Evolutionary conservation across 768 basidiomycete species (phyloP), one percentile per base, ranked within the genome.

Genomic region (Amanita rimosa): DNA sequence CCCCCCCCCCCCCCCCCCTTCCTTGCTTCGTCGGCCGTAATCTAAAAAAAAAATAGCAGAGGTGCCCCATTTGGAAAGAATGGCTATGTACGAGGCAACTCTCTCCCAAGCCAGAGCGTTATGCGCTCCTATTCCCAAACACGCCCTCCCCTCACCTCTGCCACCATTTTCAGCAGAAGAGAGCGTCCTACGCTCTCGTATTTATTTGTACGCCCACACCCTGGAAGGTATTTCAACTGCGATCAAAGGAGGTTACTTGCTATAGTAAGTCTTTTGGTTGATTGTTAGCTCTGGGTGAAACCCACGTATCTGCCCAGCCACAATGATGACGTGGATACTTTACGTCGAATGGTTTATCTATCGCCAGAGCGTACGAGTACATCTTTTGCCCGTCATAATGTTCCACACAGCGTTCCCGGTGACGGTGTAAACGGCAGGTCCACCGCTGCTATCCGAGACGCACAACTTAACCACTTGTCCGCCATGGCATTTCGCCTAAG

Each of bases 191-290:
- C 78, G 88, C 29, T 81, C 87, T 2, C 73, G 92, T 26, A 72
- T 94, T 27, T 94, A 90, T 61, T 95, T 90, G 87, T 95, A 92
- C 57, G 80, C 85, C 6, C 79, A 91, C 53, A 78, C 85, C 21
- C 82, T 88, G 51, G 93, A 95, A 64, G 87, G 89, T 24, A 74
- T 93, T 17, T 79, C 80, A 1, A 85, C 79, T 7, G 93, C 84
- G 17, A 72, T 94, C 50, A 75, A 81, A 44, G 93, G 93, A n/a
- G 84, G 89, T 2, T 82, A 89, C 34, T 72, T 95, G 41, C 69
- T 84, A 40, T 64, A 95, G 89, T 90, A 67, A 57, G 87, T 52
- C 26, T 34, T 35, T 9, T 36, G 16, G 17, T 37, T 21, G 31
- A 14, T 19, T 27, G 8, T 39, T 14, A 24, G 59, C 22, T 35